Evolutionary conservation across 1,284 basidiomycete species (phyloP), one percentile per base, ranked within the genome.

Genomic region (Tilletia setariae): DNA sequence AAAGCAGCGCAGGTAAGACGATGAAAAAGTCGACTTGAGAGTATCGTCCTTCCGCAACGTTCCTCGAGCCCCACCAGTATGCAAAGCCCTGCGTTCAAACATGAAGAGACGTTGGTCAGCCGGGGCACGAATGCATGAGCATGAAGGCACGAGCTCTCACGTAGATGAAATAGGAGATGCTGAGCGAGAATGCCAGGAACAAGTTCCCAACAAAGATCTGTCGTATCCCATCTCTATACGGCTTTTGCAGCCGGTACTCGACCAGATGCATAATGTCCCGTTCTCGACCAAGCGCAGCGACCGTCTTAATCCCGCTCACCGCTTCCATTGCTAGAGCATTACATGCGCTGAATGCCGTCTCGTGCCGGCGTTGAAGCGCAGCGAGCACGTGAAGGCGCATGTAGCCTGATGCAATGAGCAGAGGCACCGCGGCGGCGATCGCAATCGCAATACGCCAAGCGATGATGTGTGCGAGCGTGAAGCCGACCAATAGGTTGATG

Each of bases 151-250:
- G 19, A 32, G 19, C 11, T 11, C 56, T 61, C 28, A 61, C 56
- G 47, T 78, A 78, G 65, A 78, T 73, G 67, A 78, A 78, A 71
- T 78, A 78, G 23, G 74, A 75, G 49, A 78, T 73, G 59, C 77
- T 78, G 49, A 79, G 66, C 32, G 77, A 74, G 6, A 75, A 49
- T 0, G 77, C 77, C 46, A 79, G 49, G 19, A 72, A 77, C 15
- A 76, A 64, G 47, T 79, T 77, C 44, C 76, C 77, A 15, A 73
- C 68, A 7, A 77, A 25, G 46, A 76, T 73, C 25, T 79, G 74
- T 1, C 76, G 71, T 67, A 73, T 64, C 21, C 65, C 56, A 40
- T 77, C 77, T n/a, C 65, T 65, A 59, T 79, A 79, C n/a, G 77
- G 76, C 44, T 67, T 67, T 25, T 70, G 68, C 3, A 79, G 62